Conservation (phyloP, 176 grass and related monocot species). For the Neostapfia colusana region DNA sequence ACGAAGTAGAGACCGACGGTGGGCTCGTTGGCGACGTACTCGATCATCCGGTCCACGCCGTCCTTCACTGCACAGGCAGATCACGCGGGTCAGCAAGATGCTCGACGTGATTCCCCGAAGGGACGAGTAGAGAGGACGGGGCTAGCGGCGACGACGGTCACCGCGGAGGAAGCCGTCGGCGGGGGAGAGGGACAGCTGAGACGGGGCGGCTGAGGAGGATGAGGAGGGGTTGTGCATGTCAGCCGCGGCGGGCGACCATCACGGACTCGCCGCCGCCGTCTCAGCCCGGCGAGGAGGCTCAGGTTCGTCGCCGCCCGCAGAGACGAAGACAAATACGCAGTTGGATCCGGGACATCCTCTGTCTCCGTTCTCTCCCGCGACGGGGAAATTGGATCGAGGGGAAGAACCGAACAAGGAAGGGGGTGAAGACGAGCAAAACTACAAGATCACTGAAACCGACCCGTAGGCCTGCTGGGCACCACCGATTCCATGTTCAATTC, state of each 20-base stretch:
- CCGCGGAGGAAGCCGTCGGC: slow-evolving; percentile 72
- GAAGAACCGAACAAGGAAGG: not conserved
- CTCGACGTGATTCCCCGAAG: slow-evolving; percentile 24
- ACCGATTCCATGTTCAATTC: not conserved
- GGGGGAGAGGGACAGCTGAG: slow-evolving; percentile 43
- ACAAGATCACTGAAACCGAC: not conserved
- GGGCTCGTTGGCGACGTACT: slow-evolving; percentile 86
- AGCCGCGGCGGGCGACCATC: slow-evolving; percentile 45
- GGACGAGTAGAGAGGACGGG: not conserved
- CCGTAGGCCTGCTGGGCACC: too few species aligned
- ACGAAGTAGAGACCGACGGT: slow-evolving; percentile 89
- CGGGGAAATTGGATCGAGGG: not conserved
- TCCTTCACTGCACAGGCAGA: slow-evolving; percentile 67
- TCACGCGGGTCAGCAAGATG: not conserved
- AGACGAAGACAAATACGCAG: too few species aligned
- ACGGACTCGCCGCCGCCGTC: slow-evolving; percentile 34
- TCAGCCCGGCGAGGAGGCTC: not conserved
- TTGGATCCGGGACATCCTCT: not conserved
- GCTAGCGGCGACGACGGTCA: slow-evolving; percentile 2
- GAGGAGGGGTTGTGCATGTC: slow-evolving; percentile 43
- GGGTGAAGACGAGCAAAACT: not conserved
- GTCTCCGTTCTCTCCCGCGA: not conserved
- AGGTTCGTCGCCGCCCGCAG: slow-evolving; percentile 11
- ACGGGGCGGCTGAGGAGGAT: slow-evolving; percentile 1
- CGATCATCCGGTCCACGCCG: slow-evolving; percentile 84